Percentiles rank a stretch among this genome's conserved stretches.
Conservation (phyloP, 192 early-diverging fungal species). For the Linderina pennispora region DNA sequence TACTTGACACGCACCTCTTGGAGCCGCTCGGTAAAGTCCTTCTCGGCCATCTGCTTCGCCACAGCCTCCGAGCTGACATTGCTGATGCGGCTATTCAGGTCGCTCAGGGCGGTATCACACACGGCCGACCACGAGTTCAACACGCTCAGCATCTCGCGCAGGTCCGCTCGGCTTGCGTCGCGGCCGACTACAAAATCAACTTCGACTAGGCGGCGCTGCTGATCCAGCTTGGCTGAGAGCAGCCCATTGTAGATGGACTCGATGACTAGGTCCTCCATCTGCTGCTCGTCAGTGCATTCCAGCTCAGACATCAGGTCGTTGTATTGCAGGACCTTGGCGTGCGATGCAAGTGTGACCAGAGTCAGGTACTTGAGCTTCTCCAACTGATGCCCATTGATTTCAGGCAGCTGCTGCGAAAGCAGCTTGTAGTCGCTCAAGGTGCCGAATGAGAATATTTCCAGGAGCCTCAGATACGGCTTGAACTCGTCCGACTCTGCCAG, state of each 20-base stretch:
- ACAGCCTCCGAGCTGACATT: constrained; percentile 4
- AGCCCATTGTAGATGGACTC: constrained; percentile 37
- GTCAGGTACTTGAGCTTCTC: constrained; percentile 37
- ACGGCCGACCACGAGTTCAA: constrained; percentile 21
- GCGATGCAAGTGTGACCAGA: constrained; percentile 24
- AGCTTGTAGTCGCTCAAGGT: constrained; percentile 24
- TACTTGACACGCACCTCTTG: constrained; percentile 20
- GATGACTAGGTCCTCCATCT: constrained; percentile 41
- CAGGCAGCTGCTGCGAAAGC: constrained; percentile 11
- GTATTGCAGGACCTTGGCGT: constrained; percentile 21
- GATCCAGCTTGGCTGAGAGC: constrained; percentile 35
- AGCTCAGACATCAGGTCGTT: constrained; percentile 24
- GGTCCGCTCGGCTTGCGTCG: constrained; percentile 27
- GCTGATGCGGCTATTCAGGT: constrained; percentile 10
- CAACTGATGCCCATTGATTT: constrained; percentile 14
- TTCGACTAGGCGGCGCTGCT: constrained; percentile 33
- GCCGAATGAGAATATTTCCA: constrained; percentile 32
- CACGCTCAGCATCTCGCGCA: constrained; percentile 18
- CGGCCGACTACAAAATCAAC: constrained; percentile 37
- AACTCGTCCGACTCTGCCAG: constrained; percentile 12
- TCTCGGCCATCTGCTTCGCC: constrained; percentile 8
- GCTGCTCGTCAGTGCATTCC: constrained; percentile 22
- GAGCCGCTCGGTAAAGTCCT: constrained; percentile 18
- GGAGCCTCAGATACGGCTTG: constrained; percentile 14
- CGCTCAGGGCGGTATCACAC: constrained; percentile 17